Conservation (phyloP, 2,329 filamentous ascomycete genomes). For the Tothia fuscella region DNA sequence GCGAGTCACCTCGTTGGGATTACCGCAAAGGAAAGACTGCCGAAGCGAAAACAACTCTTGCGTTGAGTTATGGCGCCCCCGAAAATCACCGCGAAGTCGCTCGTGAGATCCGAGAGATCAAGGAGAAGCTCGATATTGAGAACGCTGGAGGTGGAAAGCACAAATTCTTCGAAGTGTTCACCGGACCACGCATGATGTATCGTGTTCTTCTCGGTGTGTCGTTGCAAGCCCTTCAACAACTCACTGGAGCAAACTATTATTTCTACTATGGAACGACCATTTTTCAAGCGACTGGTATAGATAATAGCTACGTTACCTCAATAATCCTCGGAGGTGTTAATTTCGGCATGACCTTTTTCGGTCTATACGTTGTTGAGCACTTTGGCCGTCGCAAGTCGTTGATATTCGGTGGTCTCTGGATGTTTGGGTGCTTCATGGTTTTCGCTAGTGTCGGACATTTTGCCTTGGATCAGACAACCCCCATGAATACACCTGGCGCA, state of each 20-base stretch:
- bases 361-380: constrained; percentile 35
- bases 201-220: constrained; percentile 50
- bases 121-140: constrained; percentile 43
- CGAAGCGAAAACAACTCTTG: constrained; percentile 37
- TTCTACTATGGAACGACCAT: constrained; percentile 42
- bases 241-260: constrained; percentile 58
- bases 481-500: constrained; percentile 27
- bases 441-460: constrained; percentile 37
- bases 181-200: constrained; percentile 54
- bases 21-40: constrained; percentile 44
- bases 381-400: constrained; percentile 34
- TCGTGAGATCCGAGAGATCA: constrained; percentile 43
- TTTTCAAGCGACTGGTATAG: constrained; percentile 29
- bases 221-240: constrained; percentile 54
- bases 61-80: constrained; percentile 43
- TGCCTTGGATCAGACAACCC: constrained; percentile 23
- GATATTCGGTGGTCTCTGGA: constrained; percentile 34
- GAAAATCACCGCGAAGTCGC: constrained; percentile 42
- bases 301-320: constrained; percentile 33
- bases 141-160: constrained; percentile 33
- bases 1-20: constrained; percentile 46
- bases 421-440: constrained; percentile 47
- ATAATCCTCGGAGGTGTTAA: constrained; percentile 39
- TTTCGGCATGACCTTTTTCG: constrained; percentile 35
- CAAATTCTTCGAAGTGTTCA: constrained; percentile 56